phyloP scores from a whole-genome alignment of 2,329 filamentous ascomycete genomes.

The Xylariaceae sp. region DNA sequence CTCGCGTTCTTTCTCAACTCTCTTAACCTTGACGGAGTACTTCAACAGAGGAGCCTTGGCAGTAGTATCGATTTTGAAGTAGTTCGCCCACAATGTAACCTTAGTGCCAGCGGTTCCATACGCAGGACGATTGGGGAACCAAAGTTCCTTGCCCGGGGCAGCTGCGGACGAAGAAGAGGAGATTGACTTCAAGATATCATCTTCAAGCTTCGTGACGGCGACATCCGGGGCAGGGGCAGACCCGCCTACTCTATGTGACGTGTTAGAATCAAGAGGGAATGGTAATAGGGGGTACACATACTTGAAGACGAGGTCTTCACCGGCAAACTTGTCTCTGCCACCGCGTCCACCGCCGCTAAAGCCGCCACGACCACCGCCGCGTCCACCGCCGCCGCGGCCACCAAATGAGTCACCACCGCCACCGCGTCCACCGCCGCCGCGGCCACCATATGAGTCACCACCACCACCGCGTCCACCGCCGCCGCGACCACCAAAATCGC shows the following conservation, averaged over 20 bases:
- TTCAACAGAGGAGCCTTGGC: slow-evolving; percentile 35
- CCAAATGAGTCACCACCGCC: not conserved
- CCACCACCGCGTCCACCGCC: not conserved
- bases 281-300: slow-evolving; percentile 20
- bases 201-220: slow-evolving; percentile 36
- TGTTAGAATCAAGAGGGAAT: slow-evolving; percentile 7
- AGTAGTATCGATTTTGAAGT: slow-evolving; percentile 42
- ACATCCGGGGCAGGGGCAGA: slow-evolving; percentile 25
- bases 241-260: slow-evolving; percentile 13
- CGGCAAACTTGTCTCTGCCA: slow-evolving; percentile 24
- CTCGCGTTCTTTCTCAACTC: slow-evolving; percentile 12
- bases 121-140: slow-evolving; percentile 44
- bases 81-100: slow-evolving; percentile 51
- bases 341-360: slow-evolving; percentile 6
- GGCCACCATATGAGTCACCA: slow-evolving; percentile 12
- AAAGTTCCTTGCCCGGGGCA: slow-evolving; percentile 7
- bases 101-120: slow-evolving; percentile 42
- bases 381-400: not conserved
- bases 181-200: slow-evolving; percentile 36
- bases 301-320: slow-evolving; percentile 30
- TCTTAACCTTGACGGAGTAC: slow-evolving; percentile 40
- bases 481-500: not conserved
- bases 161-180: slow-evolving; percentile 24
- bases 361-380: slow-evolving; percentile 17
- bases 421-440: slow-evolving; percentile 11